Conservation (phyloP, 129 eudicot species). For the Daucus carota region DH1_v3.0 NC_030387.2:5588501-5589000, state of each 20-base stretch:
- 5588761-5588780: not conserved
- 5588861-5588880: constrained; percentile 57
- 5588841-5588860: constrained; percentile 65
- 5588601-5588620: constrained; percentile 88
- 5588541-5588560: not conserved
- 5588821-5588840: constrained; percentile 70
- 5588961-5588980: constrained; percentile 66
- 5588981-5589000: constrained; percentile 73
- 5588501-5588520: not conserved
- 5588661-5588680: constrained; percentile 98
- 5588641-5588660: constrained; percentile 86
- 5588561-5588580: not conserved
- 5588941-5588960: constrained; percentile 77
- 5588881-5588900: constrained; percentile 55
- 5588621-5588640: constrained; percentile 88
- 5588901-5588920: constrained; percentile 69
- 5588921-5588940: constrained; percentile 77
- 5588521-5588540: not conserved
- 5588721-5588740: not conserved
- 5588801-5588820: constrained; percentile 37
- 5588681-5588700: constrained; percentile 19
- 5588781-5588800: constrained; percentile 17
- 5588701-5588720: constrained; percentile 4
- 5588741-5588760: not conserved
- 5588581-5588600: constrained; percentile 37